Base-by-base conservation (phyloP, 805 yeast genomes). In the Candida loeiensis region DNA sequence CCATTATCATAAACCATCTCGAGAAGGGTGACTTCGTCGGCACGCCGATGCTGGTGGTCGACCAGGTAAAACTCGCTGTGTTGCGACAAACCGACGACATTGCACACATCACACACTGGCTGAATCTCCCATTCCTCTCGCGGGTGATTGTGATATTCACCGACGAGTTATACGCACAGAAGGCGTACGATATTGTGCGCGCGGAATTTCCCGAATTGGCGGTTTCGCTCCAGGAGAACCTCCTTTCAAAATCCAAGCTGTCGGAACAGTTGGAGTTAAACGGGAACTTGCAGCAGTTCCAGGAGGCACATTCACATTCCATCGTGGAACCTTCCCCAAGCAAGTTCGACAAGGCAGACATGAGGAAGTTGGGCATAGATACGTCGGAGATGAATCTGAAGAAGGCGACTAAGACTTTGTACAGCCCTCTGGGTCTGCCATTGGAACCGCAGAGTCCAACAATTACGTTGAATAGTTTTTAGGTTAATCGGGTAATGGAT, bases 131-230 rank as follows among this genome's bases (percentile, higher is more conserved):
- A n/a, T 64, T 61, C 34, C 54, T 69, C 37, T 54, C 49, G 40
- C 45, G 74, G 22, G 54, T 64, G n/a, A 59, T 68, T 18, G 57
- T 66, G 35, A 64, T 68, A n/a, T 55, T 68, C 47, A 55, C 57
- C 36, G 53, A 54, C 18, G 67, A 58, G 24, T 37, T 31, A 1
- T 51, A 57, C 5, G 69, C 71, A 7, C 15, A 39, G 13, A 35
- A 44, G n/a, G 53, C 65, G 1, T 57, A 48, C 39, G 31, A 22
- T 3, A 25, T 22, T 14, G 20, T 37, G 19, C 11, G 11, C 11
- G 18, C 26, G 5, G 26, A 37, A 25, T 37, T 37, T 13, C 34
- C 33, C 15, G 19, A 27, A 19, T 20, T 37, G 15, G 25, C 25
- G 32, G 28, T 37, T 13, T 30, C 36, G 17, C 35, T 37, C 24